Evolutionary conservation across 2,329 filamentous ascomycete species (phyloP).

Genomic region (Xylaria sp.): DNA sequence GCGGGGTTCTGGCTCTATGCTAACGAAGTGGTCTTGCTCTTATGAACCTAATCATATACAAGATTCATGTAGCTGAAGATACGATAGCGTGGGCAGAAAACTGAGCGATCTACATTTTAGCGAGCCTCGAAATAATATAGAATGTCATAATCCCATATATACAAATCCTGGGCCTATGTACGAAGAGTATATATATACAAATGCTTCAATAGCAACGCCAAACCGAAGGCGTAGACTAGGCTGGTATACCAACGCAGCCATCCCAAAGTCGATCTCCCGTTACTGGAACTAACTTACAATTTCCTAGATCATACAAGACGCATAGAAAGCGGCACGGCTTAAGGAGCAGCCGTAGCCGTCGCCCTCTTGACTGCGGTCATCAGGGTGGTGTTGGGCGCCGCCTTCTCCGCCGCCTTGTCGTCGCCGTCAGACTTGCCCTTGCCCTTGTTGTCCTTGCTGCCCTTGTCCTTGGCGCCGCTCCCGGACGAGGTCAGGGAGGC

Average conservation of each 20-base stretch:
- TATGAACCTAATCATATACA: too few relatives aligned
- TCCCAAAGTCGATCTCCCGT: neutral
- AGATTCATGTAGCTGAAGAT: too few relatives aligned
- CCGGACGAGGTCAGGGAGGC: conserved; percentile 34
- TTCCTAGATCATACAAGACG: neutral
- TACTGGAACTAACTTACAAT: neutral
- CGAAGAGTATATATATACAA: neutral
- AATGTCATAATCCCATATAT: neutral
- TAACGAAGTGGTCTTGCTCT: too few relatives aligned
- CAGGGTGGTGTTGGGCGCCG: neutral
- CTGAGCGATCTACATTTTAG: too few relatives aligned
- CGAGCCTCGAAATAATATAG: too few relatives aligned
- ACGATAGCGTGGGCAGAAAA: too few relatives aligned
- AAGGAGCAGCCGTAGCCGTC: neutral
- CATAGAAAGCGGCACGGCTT: neutral
- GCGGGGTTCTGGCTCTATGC: too few relatives aligned
- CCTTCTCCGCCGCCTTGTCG: too few relatives aligned
- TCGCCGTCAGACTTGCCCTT: too few relatives aligned
- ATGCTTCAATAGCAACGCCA: neutral
- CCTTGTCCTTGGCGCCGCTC: too few relatives aligned
- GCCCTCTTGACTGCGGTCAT: neutral
- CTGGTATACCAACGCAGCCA: neutral
- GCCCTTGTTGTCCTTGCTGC: too few relatives aligned
- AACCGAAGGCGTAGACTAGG: neutral
- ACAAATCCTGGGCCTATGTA: neutral